phyloP scores from a whole-genome alignment of 140 eudicot species.

The Anethum foeniculum region DNA sequence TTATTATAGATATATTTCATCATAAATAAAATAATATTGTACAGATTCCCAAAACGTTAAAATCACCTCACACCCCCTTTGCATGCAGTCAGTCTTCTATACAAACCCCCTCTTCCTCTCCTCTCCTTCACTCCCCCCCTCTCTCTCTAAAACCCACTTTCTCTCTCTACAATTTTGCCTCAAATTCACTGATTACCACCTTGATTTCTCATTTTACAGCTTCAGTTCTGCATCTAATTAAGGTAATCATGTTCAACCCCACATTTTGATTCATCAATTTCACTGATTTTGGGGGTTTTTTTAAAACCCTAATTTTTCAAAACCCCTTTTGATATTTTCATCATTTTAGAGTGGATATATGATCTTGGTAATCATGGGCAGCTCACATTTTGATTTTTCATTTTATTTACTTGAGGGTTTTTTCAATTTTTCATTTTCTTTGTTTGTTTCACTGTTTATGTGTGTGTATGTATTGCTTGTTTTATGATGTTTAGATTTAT shows the following conservation, averaged over 20 bases:
- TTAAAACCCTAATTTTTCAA: not conserved
- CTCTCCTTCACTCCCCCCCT: not conserved
- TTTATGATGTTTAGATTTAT: not conserved
- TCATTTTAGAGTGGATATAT: not conserved
- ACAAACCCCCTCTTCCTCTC: not conserved
- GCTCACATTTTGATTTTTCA: not conserved
- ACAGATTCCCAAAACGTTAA: too few relatives aligned
- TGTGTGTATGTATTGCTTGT: not conserved
- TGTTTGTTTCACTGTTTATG: not conserved
- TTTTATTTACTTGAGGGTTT: not conserved
- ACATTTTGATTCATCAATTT: not conserved
- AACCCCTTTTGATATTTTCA: not conserved
- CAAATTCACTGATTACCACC: not conserved
- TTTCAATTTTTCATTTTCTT: not conserved
- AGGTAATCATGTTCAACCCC: not conserved
- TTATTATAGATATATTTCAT: too few relatives aligned
- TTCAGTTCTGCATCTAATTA: not conserved
- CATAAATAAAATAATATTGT: too few relatives aligned
- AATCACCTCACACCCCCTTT: not conserved
- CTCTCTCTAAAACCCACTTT: not conserved
- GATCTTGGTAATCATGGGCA: not conserved
- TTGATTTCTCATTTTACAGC: not conserved
- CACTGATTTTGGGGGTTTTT: not conserved
- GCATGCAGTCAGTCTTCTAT: not conserved
- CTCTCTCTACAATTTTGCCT: not conserved